phyloP scores from a whole-genome alignment of 257 asterid species.

The Solanum microdontum region DNA sequence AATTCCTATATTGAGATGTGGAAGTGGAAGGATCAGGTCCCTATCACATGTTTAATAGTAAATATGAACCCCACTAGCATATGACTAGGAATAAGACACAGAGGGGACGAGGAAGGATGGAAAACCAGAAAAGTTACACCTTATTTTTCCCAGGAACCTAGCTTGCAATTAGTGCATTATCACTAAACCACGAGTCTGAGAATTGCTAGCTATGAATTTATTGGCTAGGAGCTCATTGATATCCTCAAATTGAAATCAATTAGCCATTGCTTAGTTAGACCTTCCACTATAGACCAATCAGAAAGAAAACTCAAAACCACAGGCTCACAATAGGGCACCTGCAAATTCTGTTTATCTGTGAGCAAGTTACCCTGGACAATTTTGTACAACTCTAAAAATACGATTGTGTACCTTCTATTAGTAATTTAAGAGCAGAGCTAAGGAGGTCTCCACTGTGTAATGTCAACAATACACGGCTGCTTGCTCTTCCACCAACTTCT shows the following conservation, averaged over 20 bases:
- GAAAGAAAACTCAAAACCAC: not conserved
- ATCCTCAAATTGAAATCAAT: not conserved
- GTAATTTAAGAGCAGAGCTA: constrained; percentile 34
- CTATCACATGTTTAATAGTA: not conserved
- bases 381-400: not conserved
- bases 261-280: not conserved
- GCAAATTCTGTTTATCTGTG: not conserved
- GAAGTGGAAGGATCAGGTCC: not conserved
- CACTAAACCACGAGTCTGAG: not conserved
- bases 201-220: not conserved
- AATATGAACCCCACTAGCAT: not conserved
- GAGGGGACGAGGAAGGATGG: not conserved
- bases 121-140: not conserved
- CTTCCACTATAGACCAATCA: not conserved
- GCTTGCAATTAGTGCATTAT: not conserved
- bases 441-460: constrained; percentile 33
- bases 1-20: not conserved
- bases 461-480: constrained; percentile 27
- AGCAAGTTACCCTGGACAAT: not conserved
- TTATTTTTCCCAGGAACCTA: not conserved
- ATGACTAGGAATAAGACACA: not conserved
- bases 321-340: not conserved
- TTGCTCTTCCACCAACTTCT: constrained; percentile 25
- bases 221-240: not conserved
- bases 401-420: constrained; percentile 40